phyloP scores from a whole-genome alignment of 495 filamentous ascomycete species.

The Aspergillus bertholletiae region DNA sequence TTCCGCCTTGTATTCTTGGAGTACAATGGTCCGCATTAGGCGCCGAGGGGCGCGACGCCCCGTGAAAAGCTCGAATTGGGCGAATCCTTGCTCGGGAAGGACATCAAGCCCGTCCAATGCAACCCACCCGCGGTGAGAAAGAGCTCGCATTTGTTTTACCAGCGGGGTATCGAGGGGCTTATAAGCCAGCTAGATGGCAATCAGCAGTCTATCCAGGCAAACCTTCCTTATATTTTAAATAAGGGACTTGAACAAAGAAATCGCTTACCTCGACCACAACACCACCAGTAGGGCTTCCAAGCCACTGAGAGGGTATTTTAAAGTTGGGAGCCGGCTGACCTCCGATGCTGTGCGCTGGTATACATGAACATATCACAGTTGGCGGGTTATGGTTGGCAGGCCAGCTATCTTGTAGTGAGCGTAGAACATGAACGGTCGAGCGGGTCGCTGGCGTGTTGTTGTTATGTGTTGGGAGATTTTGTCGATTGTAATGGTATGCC shows the following conservation, averaged over 20 bases:
- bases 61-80: conserved; percentile 78
- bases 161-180: conserved; percentile 69
- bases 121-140: conserved; percentile 64
- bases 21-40: conserved; percentile 54
- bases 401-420: conserved; percentile 57
- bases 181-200: conserved; percentile 56
- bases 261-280: conserved; percentile 66
- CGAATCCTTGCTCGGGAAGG: conserved; percentile 74
- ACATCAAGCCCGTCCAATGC: conserved; percentile 75
- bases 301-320: conserved; percentile 66
- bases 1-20: conserved; percentile 38
- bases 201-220: neutral
- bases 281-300: conserved; percentile 72
- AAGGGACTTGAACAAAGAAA: neutral
- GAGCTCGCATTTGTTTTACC: conserved; percentile 55
- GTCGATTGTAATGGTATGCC: conserved; percentile 63
- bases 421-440: conserved; percentile 51
- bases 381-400: conserved; percentile 60
- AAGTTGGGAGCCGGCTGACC: conserved; percentile 64
- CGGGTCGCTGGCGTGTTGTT: conserved; percentile 15
- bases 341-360: conserved; percentile 63
- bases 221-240: neutral
- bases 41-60: conserved; percentile 69
- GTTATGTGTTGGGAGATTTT: conserved; percentile 25
- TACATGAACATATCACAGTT: conserved; percentile 71